Percentiles rank a stretch among this genome's conserved stretches.
Evolutionary conservation across 2,329 filamentous ascomycete genomes (phyloP).

Genomic region (Alternaria consortialis): DNA sequence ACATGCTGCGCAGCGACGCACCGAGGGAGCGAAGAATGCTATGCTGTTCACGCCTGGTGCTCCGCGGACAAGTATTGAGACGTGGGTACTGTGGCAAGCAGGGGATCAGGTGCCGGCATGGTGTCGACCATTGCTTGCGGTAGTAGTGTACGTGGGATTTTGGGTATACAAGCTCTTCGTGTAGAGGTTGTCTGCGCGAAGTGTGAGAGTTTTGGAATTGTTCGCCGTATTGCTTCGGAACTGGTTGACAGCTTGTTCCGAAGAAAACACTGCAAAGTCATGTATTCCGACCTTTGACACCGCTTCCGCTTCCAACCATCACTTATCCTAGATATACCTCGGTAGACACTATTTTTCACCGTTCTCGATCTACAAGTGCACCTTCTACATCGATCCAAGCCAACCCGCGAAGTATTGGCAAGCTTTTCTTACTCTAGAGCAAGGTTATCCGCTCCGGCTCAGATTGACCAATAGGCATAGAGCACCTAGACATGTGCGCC

Average conservation of each 20-base stretch:
- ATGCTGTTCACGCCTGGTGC: conserved; percentile 61
- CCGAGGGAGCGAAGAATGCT: conserved; percentile 57
- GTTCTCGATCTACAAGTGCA: conserved; percentile 42
- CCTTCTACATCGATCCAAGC: conserved; percentile 15
- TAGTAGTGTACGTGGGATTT: conserved; percentile 25
- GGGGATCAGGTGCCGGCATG: conserved; percentile 26
- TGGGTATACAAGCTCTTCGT: not conserved
- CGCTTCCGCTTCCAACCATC: not conserved
- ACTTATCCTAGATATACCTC: conserved; percentile 7
- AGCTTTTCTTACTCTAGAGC: conserved; percentile 9
- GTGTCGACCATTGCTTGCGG: conserved; percentile 25
- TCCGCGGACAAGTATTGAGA: conserved; percentile 57
- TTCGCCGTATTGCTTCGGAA: not conserved
- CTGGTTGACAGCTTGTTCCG: not conserved
- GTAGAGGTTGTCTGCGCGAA: not conserved
- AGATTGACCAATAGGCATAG: conserved; percentile 12
- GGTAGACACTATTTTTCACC: conserved; percentile 50
- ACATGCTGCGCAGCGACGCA: conserved; percentile 46
- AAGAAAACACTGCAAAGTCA: not conserved
- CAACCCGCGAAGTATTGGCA: not conserved
- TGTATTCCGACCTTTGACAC: not conserved
- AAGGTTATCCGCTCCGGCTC: not conserved
- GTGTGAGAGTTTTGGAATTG: not conserved
- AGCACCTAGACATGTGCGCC: conserved; percentile 15
- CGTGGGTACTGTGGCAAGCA: conserved; percentile 32